Base-by-base conservation (phyloP, 1,284 basidiomycete genomes). In the Thecaphora thlaspeos region DNA sequence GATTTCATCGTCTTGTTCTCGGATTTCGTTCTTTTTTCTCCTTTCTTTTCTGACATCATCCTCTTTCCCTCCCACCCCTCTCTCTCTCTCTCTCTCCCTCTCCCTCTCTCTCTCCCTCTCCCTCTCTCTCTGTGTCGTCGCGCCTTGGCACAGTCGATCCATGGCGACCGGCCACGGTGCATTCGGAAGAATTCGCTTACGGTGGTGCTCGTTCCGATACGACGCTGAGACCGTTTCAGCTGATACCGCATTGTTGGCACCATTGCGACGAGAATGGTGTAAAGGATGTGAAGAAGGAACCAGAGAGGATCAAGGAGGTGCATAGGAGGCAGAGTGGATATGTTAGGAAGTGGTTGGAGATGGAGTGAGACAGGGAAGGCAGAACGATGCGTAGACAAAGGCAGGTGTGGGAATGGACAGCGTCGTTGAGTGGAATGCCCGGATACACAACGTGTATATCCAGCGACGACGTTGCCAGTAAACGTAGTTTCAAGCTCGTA, bases 101-200 rank as follows among this genome's bases (percentile, higher is more conserved):
- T 28, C 5, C 26, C 26, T 28, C 26, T 28, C 11, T 28, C 26
- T 11, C 26, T 28, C 26, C 26, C 26, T 11, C 5, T 28, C 26
- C 26, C 26, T 7, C 26, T 28, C 7, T 28, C 26, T 28, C 11
- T 11, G 11, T 22, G 30, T 17, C 52, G 32, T 23, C 36, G 28
- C 11, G 26, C 26, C n/a, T n/a, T 28, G 26, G 7, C 11, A 28
- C 26, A 28, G 26, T 28, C 41, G 70, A 94, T 78, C 91, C 92
- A 3, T 95, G 91, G 91, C 83, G 88, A 56, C 88, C 89, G 0
- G 87, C 86, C 57, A 84, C 92, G 1, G 90, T 91, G 0, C 90
- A 93, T 73, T 88, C 87, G 60, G 84, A 87, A 45, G 71, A 78
- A 49, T 78, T 61, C 8, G 70, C 70, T 2, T 84, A 88, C 46